phyloP scores from a whole-genome alignment of 2,329 filamentous ascomycete species.

The Ceratocystis variospora region DNA sequence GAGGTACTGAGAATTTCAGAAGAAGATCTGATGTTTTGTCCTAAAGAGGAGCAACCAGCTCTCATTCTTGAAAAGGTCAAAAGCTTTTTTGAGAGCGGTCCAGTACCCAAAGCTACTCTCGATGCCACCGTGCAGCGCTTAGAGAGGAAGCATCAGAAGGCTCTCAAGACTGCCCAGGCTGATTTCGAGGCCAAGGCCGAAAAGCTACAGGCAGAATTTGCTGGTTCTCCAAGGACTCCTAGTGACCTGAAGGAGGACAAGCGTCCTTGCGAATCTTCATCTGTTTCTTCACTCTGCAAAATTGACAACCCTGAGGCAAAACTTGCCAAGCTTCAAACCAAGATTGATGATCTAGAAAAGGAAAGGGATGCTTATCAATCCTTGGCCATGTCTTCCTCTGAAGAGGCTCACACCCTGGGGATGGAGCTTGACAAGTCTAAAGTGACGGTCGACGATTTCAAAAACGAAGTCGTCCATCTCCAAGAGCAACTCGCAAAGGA shows the following conservation, averaged over 20 bases:
- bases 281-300: no score
- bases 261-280: no score
- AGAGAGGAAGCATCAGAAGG: background rate
- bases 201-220: background rate
- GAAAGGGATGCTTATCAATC: background rate
- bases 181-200: background rate
- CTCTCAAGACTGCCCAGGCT: background rate
- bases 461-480: background rate
- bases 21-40: background rate
- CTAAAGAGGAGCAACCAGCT: background rate
- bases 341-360: background rate
- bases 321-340: background rate
- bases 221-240: background rate
- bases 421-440: background rate
- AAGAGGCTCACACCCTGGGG: background rate
- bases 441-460: background rate
- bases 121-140: background rate
- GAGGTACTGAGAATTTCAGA: background rate
- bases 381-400: background rate
- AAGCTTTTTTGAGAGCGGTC: background rate
- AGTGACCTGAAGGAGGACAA: background rate
- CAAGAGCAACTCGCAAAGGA: background rate
- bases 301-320: background rate
- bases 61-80: background rate
- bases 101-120: background rate